Percentiles rank a stretch among this genome's conserved stretches.
These are phyloP conservation scores for Calonectria pauciramosa DNA, from an alignment of 2,329 filamentous ascomycete genomes.

Conservation along the genomic window DNA sequence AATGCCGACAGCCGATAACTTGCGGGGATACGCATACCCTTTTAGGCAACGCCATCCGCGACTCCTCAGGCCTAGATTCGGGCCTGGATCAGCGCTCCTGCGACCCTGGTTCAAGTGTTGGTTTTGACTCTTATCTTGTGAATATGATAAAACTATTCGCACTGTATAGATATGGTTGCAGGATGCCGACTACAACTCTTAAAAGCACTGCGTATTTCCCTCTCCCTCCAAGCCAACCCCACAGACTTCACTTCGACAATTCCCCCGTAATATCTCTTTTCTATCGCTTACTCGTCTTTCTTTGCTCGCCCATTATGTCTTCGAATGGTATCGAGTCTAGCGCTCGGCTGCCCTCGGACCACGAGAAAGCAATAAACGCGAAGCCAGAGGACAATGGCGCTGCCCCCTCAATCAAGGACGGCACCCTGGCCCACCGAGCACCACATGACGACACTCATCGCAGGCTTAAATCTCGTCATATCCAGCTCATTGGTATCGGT, in stretches of 20 bases:
- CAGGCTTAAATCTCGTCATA: conserved; percentile 68
- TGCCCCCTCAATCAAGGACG: not conserved
- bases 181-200: not conserved
- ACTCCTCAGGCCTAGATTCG: not conserved
- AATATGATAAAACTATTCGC: not conserved
- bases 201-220: not conserved
- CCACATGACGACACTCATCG: conserved; percentile 57
- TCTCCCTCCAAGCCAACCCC: not conserved
- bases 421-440: not conserved
- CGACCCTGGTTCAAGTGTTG: not conserved
- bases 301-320: not conserved
- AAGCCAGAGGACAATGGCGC: not conserved
- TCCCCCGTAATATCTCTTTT: not conserved
- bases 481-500: conserved; percentile 73
- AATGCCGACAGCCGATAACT: not conserved
- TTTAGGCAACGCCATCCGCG: not conserved
- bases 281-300: not conserved
- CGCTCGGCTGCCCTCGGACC: not conserved
- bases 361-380: not conserved
- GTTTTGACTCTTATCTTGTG: not conserved
- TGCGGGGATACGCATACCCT: not conserved
- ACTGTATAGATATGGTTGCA: not conserved
- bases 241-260: not conserved
- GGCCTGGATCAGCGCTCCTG: not conserved
- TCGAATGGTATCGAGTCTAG: not conserved